Evolutionary conservation across 1,284 basidiomycete species (phyloP), one percentile per base, ranked within the genome.

Genomic region (Sporisorium iseilematis-ciliati): DNA sequence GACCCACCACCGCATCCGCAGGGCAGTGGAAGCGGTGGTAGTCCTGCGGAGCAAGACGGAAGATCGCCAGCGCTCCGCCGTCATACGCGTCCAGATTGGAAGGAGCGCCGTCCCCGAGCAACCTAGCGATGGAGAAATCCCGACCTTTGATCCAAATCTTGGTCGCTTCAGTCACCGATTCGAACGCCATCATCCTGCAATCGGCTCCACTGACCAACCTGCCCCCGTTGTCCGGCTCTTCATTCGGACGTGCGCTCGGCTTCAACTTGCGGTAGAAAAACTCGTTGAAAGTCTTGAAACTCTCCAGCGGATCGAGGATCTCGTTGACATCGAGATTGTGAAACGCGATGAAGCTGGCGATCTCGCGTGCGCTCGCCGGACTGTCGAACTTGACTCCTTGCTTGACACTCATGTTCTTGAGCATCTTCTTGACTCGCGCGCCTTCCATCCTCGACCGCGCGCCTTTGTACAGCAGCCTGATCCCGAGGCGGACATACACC

Each of bases 11-110:
- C 21, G 94, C 95, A 75, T 94, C 92, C 20, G 96, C 93, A 0
- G 95, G 94, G 0, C 91, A 91, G 85, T 98, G 95, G 89, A 95
- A 98, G 0, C 96, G 91, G 86, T 99, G 96, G 82, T 99, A 99
- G 84, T 94, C 93, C 40, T 91, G 90, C 0, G 92, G 93, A 0
- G 92, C 92, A 18, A 93, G 88, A 21, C 92, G 88, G 86, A 92
- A 93, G 65, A 91, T 89, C 0, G 90, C 90, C 2, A 93, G 78
- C 11, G 89, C 87, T 92, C 82, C 90, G 4, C 95, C 95, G 14
- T 92, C 86, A 82, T 92, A 97, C 38, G 88, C 88, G 2, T 91
- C 89, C 1, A 89, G 89, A 7, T 57, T n/a, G 0, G 43, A 18
- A 64, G 90, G 41, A 7, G 29, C 62, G 4, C 70, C 75, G 8